Conservation (phyloP, 2,329 filamentous ascomycete genomes). For the Xylariaceae sp. region DNA sequence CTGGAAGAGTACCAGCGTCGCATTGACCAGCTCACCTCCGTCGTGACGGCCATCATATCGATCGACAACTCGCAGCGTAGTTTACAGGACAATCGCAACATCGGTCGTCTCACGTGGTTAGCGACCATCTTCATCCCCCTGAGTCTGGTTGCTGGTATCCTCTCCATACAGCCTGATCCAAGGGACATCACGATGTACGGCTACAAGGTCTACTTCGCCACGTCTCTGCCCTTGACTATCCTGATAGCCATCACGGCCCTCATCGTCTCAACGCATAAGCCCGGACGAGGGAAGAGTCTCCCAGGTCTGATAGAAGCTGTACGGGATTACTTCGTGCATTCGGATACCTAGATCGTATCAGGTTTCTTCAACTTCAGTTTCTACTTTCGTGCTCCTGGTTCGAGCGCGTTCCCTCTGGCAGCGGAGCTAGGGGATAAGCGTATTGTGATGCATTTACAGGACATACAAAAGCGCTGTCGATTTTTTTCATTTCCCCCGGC, state of each 20-base stretch:
- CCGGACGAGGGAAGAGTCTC: background rate
- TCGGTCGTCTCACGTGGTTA: conserved; percentile 32
- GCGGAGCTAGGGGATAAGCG: background rate
- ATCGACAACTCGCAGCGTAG: conserved; percentile 30
- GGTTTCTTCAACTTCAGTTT: background rate
- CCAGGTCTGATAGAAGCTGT: background rate
- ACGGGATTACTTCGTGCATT: background rate
- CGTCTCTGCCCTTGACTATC: conserved; percentile 24
- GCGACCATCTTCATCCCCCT: conserved; percentile 34
- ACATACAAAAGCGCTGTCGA: no score
- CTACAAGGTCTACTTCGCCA: conserved; percentile 23
- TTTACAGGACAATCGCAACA: conserved; percentile 30
- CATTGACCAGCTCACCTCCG: conserved; percentile 31
- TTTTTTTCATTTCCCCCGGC: no score
- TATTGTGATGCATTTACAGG: background rate
- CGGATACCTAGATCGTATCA: background rate
- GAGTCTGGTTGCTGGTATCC: conserved; percentile 28
- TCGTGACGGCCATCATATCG: conserved; percentile 31
- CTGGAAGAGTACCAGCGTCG: conserved; percentile 33
- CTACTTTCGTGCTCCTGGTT: background rate
- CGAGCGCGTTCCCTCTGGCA: background rate
- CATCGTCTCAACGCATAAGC: conserved; percentile 5
- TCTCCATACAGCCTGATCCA: conserved; percentile 30
- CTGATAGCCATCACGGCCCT: conserved; percentile 13
- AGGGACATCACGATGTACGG: conserved; percentile 18